Conservation (phyloP, 108 stramenopile genomes). For the Fistulifera solaris region DNA sequence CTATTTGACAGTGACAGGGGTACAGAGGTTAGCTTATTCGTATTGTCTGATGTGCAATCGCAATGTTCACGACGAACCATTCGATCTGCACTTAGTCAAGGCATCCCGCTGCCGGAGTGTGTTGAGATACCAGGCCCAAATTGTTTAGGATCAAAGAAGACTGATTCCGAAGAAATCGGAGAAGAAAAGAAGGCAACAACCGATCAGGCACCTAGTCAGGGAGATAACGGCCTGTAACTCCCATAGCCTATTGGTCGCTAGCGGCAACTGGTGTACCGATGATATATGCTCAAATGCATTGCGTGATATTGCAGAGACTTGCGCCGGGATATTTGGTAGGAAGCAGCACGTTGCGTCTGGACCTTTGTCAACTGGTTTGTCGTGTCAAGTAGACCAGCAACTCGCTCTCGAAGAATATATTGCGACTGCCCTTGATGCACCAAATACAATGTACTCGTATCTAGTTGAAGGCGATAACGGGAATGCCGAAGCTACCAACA, state of each 20-base stretch:
- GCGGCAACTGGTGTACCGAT: slow-evolving; percentile 27
- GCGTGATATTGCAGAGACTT: slow-evolving; percentile 33
- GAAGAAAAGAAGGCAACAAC: background rate
- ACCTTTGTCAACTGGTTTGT: background rate
- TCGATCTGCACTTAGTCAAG: background rate
- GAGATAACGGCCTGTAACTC: no score
- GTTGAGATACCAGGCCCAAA: background rate
- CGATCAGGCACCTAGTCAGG: background rate
- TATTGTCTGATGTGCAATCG: background rate
- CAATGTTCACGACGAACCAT: background rate
- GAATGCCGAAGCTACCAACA: slow-evolving; percentile 3
- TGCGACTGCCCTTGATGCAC: slow-evolving; percentile 15
- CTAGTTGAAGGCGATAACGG: slow-evolving; percentile 10
- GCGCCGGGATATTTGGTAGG: slow-evolving; percentile 29
- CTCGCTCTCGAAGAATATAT: slow-evolving; percentile 18
- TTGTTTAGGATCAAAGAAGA: background rate
- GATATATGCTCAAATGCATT: slow-evolving; percentile 29
- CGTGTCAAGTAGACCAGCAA: slow-evolving; percentile 8
- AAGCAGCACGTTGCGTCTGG: background rate
- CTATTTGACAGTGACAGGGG: background rate
- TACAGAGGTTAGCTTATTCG: slow-evolving; percentile 1
- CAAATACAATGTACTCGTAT: slow-evolving; percentile 9
- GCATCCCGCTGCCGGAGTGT: background rate
- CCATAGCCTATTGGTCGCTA: no score
- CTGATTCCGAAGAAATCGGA: background rate